Evolutionary conservation across 2,329 filamentous ascomycete species (phyloP).

Genomic region (Colletotrichum horii): DNA sequence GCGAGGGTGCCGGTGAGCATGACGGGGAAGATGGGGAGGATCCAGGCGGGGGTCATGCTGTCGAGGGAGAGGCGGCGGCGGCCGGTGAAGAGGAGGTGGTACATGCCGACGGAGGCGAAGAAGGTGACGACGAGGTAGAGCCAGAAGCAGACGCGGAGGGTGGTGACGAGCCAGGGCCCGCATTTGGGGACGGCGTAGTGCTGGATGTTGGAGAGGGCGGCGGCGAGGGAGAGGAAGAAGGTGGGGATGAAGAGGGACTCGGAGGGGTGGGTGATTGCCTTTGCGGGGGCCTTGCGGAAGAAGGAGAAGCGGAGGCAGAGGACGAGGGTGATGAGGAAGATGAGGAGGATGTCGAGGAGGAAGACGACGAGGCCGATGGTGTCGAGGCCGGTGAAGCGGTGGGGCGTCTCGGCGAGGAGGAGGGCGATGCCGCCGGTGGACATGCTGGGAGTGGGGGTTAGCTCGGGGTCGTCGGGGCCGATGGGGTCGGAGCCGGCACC

Average conservation of each 20-base stretch:
- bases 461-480: background rate
- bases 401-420: slow-evolving; percentile 58
- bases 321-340: slow-evolving; percentile 49
- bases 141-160: slow-evolving; percentile 65
- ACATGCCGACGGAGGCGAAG: slow-evolving; percentile 58
- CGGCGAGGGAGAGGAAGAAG: slow-evolving; percentile 64
- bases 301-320: slow-evolving; percentile 54
- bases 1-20: slow-evolving; percentile 69
- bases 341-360: slow-evolving; percentile 60
- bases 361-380: slow-evolving; percentile 62
- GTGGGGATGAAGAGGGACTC: slow-evolving; percentile 67
- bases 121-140: slow-evolving; percentile 61
- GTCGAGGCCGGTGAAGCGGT: slow-evolving; percentile 55
- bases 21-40: slow-evolving; percentile 66
- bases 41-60: slow-evolving; percentile 66
- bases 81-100: slow-evolving; percentile 61
- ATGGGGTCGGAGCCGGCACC: background rate
- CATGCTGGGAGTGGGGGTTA: slow-evolving; percentile 9
- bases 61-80: slow-evolving; percentile 45
- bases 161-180: slow-evolving; percentile 54
- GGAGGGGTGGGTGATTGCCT: slow-evolving; percentile 52
- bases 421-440: slow-evolving; percentile 53
- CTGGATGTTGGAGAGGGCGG: slow-evolving; percentile 59
- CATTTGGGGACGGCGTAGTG: slow-evolving; percentile 54
- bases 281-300: slow-evolving; percentile 49